Conservation (phyloP, 108 stramenopile genomes). For the Cyclotella baltica region DNA sequence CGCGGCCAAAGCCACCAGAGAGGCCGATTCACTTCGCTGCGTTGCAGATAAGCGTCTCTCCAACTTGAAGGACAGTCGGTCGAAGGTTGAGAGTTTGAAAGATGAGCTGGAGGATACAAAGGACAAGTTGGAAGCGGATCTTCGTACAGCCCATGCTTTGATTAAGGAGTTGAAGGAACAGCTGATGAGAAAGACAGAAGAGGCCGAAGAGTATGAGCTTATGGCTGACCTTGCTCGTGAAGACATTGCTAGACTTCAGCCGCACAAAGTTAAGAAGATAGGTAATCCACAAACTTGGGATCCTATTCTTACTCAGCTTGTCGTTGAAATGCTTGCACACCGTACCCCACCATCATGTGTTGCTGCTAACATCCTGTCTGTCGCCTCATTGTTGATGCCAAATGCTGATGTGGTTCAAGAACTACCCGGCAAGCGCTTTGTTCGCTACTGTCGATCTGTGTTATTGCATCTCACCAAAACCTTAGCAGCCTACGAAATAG, state of each 20-base stretch:
- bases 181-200: not conserved
- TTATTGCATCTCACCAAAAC: constrained; percentile 3
- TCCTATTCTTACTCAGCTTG: not conserved
- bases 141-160: not conserved
- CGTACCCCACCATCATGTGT: constrained; percentile 15
- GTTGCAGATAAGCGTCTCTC: not conserved
- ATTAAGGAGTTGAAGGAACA: not conserved
- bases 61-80: not conserved
- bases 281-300: constrained; percentile 1
- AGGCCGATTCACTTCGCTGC: too few relatives aligned
- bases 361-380: constrained; percentile 14
- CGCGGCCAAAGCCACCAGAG: too few relatives aligned
- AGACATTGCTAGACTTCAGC: not conserved
- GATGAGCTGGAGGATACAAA: not conserved
- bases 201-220: not conserved
- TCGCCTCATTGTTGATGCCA: not conserved
- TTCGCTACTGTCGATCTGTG: constrained; percentile 8
- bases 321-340: constrained; percentile 12
- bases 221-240: not conserved
- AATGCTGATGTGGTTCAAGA: not conserved
- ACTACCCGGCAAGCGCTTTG: constrained; percentile 4
- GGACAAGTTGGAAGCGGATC: not conserved
- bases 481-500: constrained; percentile 15
- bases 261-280: not conserved
- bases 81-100: not conserved